A percentile compares a stretch with the other conserved stretches of the same genome.
These are phyloP conservation scores for Solanum gracilifrons DNA, from an alignment of 257 asterid species.

Conservation along the genomic window DNA sequence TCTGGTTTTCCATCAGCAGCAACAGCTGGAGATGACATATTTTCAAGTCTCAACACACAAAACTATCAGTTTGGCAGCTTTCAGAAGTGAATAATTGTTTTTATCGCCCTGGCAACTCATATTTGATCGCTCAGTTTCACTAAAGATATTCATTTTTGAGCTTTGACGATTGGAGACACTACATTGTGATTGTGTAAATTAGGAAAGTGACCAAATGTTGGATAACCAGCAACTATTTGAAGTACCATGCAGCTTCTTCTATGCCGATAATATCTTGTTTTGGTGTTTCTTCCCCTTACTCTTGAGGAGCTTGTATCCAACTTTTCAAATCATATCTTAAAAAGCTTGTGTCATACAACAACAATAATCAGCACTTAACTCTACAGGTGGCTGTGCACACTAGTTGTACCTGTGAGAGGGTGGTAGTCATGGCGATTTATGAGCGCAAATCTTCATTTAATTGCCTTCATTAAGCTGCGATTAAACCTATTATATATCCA, in stretches of 20 bases:
- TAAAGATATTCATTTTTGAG: background rate
- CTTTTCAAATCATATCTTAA: background rate
- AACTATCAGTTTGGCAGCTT: slow-evolving; percentile 56
- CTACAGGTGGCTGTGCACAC: background rate
- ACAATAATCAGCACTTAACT: background rate
- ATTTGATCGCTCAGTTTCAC: background rate
- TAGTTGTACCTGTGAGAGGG: background rate
- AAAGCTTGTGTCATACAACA: background rate
- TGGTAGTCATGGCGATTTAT: background rate
- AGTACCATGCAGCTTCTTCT: background rate
- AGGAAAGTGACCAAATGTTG: background rate
- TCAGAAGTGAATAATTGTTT: slow-evolving; percentile 38
- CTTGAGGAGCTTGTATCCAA: background rate
- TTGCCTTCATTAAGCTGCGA: background rate
- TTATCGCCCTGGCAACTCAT: background rate
- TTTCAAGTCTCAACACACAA: slow-evolving; percentile 59
- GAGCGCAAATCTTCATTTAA: background rate
- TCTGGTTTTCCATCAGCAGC: slow-evolving; percentile 36
- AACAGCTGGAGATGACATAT: slow-evolving; percentile 34
- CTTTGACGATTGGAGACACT: background rate
- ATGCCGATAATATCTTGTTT: background rate
- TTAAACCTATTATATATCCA: background rate
- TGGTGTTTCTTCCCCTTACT: background rate
- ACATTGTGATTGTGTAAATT: background rate
- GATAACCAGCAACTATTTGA: background rate